Base-by-base conservation (phyloP, 2,329 filamentous ascomycete genomes). In the Hymenoscyphus salicellus region DNA sequence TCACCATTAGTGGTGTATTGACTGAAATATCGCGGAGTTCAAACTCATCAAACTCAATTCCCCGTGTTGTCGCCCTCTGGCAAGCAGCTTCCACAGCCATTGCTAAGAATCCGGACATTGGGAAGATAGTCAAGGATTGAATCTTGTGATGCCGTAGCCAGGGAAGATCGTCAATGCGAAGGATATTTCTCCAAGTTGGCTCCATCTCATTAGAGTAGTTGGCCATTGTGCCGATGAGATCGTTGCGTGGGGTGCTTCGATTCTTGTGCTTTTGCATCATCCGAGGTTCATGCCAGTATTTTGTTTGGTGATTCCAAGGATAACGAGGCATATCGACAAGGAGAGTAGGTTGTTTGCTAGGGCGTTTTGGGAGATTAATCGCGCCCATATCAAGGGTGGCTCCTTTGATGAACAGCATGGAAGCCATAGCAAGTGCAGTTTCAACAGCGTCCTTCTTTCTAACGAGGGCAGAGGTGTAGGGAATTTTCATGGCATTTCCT, bases 221-320 rank as follows among this genome's bases (percentile, higher is more conserved):
- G 0, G 70, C 67, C 0, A 68, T 61, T 5, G 71, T 72, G 0
- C 84, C 84, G 26, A 86, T 79, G 1, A 86, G 76, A 65, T 86
- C 84, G 46, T 81, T 79, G 26, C 82, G 78, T 1, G 79, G 78
- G 57, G 77, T 77, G 33, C 78, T 73, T 17, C 82, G 77, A 36
- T 65, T 75, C 23, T 80, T 77, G 63, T 81, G 79, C 2, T 69
- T 69, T 43, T 66, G 63, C 16, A 65, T 67, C n/a, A 69, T 56
- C 10, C 70, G 67, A 6, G 66, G 61, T 55, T 86, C 83, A 65
- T 83, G 79, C 83, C 84, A 86, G 70, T 84, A 84, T 0, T 72
- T 75, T 30, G 78, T 82, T 30, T 75, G 73, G 64, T 85, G 83
- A 33, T 85, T 83, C 83, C 84, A 86, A 2, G 81, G 78, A 65